Evolutionary conservation across 1,139 yeast species (phyloP).

Genomic region (Debaryomyces psychrophilus): DNA sequence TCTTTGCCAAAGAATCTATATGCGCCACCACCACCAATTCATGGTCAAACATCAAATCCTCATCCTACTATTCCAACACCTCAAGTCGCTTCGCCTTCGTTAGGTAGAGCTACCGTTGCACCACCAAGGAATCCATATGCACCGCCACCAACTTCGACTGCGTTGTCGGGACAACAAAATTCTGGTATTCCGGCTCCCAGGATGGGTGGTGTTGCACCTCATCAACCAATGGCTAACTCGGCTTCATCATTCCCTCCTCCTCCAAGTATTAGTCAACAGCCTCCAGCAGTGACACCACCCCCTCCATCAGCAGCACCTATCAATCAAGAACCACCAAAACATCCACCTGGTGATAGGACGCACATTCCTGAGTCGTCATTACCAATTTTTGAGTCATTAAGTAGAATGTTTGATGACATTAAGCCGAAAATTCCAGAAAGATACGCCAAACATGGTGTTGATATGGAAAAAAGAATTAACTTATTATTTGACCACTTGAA

Average conservation of each 20-base stretch:
- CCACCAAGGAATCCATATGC: conserved; percentile 18
- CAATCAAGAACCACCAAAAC: conserved; percentile 34
- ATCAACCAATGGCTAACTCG: conserved; percentile 19
- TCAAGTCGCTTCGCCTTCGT: background rate
- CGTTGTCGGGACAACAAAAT: conserved; percentile 15
- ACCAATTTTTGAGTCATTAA: conserved; percentile 63
- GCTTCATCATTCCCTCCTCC: conserved; percentile 26
- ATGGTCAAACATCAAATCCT: conserved; percentile 17
- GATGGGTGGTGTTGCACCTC: conserved; percentile 17
- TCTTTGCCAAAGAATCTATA: conserved; percentile 45
- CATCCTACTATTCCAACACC: conserved; percentile 18
- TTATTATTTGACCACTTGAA: conserved; percentile 81
- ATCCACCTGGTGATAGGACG: conserved; percentile 71
- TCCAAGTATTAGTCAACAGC: conserved; percentile 23
- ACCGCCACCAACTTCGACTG: conserved; percentile 21
- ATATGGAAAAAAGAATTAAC: conserved; percentile 79
- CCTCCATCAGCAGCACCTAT: conserved; percentile 26
- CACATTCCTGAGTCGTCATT: conserved; percentile 64
- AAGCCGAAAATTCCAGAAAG: conserved; percentile 78
- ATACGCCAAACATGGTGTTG: conserved; percentile 72
- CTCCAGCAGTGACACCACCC: conserved; percentile 25
- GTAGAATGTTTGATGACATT: conserved; percentile 57
- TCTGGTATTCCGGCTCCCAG: conserved; percentile 10
- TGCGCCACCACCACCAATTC: conserved; percentile 40
- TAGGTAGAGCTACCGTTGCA: background rate